These are phyloP conservation scores for Sclerotiophoma versabilis DNA, from an alignment of 2,329 filamentous ascomycete genomes.

Conservation along the genomic window DNA sequence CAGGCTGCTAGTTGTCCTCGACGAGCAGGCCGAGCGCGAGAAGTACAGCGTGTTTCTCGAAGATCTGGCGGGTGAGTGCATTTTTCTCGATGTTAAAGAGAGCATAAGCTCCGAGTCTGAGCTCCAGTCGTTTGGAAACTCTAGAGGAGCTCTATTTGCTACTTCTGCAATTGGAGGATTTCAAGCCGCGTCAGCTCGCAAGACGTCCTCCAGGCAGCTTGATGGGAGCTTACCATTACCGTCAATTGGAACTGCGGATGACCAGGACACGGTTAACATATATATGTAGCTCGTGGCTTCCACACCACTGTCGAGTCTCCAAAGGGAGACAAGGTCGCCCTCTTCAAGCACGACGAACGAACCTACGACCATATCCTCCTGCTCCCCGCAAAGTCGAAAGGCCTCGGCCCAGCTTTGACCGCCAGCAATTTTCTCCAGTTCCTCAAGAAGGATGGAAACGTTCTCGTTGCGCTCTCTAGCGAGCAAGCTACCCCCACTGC, in stretches of 20 bases:
- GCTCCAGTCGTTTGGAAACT: not conserved
- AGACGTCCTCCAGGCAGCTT: conserved; percentile 15
- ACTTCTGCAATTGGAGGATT: not conserved
- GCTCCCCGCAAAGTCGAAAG: conserved; percentile 89
- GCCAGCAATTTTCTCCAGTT: conserved; percentile 89
- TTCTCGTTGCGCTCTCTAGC: conserved; percentile 84
- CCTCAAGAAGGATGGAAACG: conserved; percentile 88
- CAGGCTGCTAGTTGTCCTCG: conserved; percentile 84
- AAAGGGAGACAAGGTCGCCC: conserved; percentile 62
- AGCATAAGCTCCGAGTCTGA: not conserved
- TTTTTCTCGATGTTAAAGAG: not conserved
- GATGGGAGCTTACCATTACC: not conserved
- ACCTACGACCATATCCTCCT: conserved; percentile 91
- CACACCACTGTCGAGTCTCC: conserved; percentile 77
- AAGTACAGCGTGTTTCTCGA: conserved; percentile 82
- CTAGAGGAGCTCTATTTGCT: not conserved
- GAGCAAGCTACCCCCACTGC: conserved; percentile 73
- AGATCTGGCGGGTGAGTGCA: conserved; percentile 70
- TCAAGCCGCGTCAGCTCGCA: conserved; percentile 21
- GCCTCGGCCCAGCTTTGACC: conserved; percentile 86
- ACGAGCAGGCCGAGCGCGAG: conserved; percentile 80
- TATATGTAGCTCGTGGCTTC: conserved; percentile 76
- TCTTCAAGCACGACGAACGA: conserved; percentile 87
- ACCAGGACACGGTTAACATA: conserved; percentile 15
- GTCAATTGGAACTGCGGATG: not conserved